Conservation (phyloP, 2,329 filamentous ascomycete genomes). For the Phialemonium atrogriseum region DNA sequence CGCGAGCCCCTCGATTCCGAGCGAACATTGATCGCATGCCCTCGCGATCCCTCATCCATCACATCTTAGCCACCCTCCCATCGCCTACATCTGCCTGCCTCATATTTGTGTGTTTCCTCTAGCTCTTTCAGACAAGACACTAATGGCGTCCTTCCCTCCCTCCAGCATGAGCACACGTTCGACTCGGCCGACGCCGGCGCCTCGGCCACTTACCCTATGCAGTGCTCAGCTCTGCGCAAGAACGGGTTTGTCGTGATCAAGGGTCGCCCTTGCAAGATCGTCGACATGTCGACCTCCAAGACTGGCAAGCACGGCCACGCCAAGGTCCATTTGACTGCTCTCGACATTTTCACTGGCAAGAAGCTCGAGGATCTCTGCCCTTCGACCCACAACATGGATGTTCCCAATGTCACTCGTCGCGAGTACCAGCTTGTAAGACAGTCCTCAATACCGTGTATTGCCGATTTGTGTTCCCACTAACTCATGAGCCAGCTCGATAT, state of each 20-base stretch:
- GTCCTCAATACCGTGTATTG: too few relatives aligned
- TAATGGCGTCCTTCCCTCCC: too few relatives aligned
- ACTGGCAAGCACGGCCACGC: conserved; percentile 99
- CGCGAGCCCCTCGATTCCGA: conserved; percentile 11
- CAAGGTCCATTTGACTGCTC: conserved; percentile 96
- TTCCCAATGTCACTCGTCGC: conserved; percentile 82
- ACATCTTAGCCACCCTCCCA: too few relatives aligned
- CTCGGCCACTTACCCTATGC: conserved; percentile 90
- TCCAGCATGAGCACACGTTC: conserved; percentile 65
- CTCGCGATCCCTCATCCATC: too few relatives aligned
- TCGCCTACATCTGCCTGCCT: too few relatives aligned
- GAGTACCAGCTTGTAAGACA: conserved; percentile 95
- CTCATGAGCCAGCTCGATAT: conserved; percentile 65
- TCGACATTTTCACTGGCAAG: conserved; percentile 99
- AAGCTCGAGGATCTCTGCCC: conserved; percentile 99
- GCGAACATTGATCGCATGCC: not conserved
- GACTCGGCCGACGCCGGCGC: conserved; percentile 94
- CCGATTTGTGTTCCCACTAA: conserved; percentile 13
- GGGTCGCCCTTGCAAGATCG: conserved; percentile 98
- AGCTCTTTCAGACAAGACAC: too few relatives aligned
- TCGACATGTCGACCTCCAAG: conserved; percentile 99
- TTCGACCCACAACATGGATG: conserved; percentile 97
- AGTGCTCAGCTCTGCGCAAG: conserved; percentile 99
- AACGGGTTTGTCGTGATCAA: conserved; percentile 99
- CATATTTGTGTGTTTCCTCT: too few relatives aligned